phyloP scores from a whole-genome alignment of 768 basidiomycete genomes.

The Pleurotus pulmonarius region DNA sequence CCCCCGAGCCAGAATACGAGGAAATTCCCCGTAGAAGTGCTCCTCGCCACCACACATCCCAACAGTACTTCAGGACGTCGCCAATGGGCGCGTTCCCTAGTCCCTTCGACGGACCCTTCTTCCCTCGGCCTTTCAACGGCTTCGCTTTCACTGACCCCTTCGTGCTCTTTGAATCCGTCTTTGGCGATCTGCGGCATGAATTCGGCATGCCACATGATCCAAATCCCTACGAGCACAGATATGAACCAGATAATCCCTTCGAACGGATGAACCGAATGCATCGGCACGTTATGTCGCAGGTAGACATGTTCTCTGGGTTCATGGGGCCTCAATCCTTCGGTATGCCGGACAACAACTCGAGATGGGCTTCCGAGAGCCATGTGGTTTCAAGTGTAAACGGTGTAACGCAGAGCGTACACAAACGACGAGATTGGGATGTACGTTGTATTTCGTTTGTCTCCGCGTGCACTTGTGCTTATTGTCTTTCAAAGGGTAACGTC shows the following conservation, averaged over 20 bases:
- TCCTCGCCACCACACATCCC: constrained; percentile 18
- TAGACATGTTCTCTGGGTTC: constrained; percentile 24
- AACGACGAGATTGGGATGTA: constrained; percentile 55
- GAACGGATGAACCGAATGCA: constrained; percentile 30
- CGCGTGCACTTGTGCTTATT: constrained; percentile 1
- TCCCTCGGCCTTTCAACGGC: constrained; percentile 25
- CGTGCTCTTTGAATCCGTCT: constrained; percentile 67
- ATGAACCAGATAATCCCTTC: constrained; percentile 25
- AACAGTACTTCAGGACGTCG: constrained; percentile 15
- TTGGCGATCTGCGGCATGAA: constrained; percentile 43
- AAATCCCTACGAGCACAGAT: constrained; percentile 21
- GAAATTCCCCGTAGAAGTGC: constrained; percentile 16
- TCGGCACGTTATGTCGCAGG: constrained; percentile 26
- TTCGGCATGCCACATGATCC: constrained; percentile 19
- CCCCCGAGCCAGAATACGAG: constrained; percentile 38
- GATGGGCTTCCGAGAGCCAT: constrained; percentile 55
- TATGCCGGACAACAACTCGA: constrained; percentile 15
- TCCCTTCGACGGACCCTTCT: constrained; percentile 41
- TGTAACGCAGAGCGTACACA: constrained; percentile 56
- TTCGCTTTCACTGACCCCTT: constrained; percentile 74
- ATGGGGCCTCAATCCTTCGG: constrained; percentile 18
- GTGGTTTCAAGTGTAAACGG: constrained; percentile 62
- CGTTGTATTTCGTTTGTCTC: constrained; percentile 18
- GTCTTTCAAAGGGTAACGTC: constrained; percentile 59
- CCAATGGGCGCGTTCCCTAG: constrained; percentile 18